Evolutionary conservation across 345 rosid genomes (phyloP).

Genomic region (Dovyalis caffra): DNA sequence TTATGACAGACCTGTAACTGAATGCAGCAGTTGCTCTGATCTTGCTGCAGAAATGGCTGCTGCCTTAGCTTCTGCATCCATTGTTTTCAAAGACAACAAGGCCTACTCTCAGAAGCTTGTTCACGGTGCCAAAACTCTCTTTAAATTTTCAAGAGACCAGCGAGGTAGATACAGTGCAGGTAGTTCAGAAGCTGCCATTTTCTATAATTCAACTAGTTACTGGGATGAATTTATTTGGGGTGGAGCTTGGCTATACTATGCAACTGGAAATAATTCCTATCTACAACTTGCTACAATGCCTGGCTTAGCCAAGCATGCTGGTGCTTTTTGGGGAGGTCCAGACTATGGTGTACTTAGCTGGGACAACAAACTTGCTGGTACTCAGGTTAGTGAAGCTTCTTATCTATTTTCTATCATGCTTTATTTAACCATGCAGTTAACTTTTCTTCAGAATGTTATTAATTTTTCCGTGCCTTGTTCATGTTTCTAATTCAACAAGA

Average conservation of each 20-base stretch:
- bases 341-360: conserved; percentile 89
- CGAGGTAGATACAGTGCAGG: conserved; percentile 87
- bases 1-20: conserved; percentile 60
- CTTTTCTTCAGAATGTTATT: not conserved
- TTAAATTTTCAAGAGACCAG: conserved; percentile 61
- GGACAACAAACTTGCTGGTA: conserved; percentile 98
- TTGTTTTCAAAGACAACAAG: conserved; percentile 91
- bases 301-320: conserved; percentile 80
- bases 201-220: conserved; percentile 82
- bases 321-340: conserved; percentile 89
- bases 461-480: not conserved
- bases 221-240: conserved; percentile 99
- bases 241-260: conserved; percentile 91
- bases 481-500: not conserved
- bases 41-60: conserved; percentile 99
- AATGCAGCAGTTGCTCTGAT: conserved; percentile 81
- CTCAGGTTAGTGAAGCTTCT: conserved; percentile 56
- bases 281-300: conserved; percentile 75
- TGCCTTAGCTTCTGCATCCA: conserved; percentile 88
- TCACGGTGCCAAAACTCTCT: conserved; percentile 80
- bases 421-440: not conserved
- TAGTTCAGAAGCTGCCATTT: conserved; percentile 51
- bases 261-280: conserved; percentile 80
- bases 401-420: not conserved
- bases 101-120: conserved; percentile 92